These are phyloP conservation scores for Skeletonema marinoi DNA, from an alignment of 108 stramenopile species.

Conservation along the genomic window DNA sequence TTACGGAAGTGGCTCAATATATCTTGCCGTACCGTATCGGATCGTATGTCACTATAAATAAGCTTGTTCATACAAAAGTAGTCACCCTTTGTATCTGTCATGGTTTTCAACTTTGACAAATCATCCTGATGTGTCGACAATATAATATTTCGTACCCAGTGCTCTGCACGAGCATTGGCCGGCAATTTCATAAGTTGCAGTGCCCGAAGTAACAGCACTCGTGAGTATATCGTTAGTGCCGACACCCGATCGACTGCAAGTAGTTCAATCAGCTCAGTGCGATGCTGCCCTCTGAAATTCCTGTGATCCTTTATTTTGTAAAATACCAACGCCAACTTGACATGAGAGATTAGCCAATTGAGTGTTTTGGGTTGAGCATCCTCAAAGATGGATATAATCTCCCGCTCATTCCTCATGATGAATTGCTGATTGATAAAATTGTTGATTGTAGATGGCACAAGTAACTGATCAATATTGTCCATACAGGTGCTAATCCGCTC, in stretches of 20 bases:
- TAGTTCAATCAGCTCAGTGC: constrained; percentile 86
- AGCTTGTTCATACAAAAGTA: constrained; percentile 94
- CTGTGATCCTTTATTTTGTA: constrained; percentile 98
- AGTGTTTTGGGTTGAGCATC: constrained; percentile 92
- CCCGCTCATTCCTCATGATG: constrained; percentile 84
- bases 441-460: constrained; percentile 90
- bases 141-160: constrained; percentile 94
- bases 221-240: constrained; percentile 68
- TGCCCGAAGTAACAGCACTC: constrained; percentile 82
- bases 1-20: constrained; percentile 91
- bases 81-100: constrained; percentile 93
- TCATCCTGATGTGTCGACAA: constrained; percentile 91
- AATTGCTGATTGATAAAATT: constrained; percentile 89
- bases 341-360: constrained; percentile 90
- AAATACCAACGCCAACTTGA: constrained; percentile 90
- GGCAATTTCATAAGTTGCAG: constrained; percentile 83
- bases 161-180: constrained; percentile 86
- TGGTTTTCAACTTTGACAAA: constrained; percentile 91
- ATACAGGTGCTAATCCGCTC: constrained; percentile 72
- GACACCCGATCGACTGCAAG: constrained; percentile 86
- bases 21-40: constrained; percentile 83
- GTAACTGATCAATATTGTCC: constrained; percentile 84
- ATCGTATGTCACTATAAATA: constrained; percentile 93
- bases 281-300: constrained; percentile 80
- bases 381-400: constrained; percentile 90